A percentile compares a stretch with the other conserved stretches of the same genome.
These are phyloP conservation scores for Epichloe sibirici DNA, from an alignment of 2,329 filamentous ascomycete genomes.

Conservation along the genomic window DNA sequence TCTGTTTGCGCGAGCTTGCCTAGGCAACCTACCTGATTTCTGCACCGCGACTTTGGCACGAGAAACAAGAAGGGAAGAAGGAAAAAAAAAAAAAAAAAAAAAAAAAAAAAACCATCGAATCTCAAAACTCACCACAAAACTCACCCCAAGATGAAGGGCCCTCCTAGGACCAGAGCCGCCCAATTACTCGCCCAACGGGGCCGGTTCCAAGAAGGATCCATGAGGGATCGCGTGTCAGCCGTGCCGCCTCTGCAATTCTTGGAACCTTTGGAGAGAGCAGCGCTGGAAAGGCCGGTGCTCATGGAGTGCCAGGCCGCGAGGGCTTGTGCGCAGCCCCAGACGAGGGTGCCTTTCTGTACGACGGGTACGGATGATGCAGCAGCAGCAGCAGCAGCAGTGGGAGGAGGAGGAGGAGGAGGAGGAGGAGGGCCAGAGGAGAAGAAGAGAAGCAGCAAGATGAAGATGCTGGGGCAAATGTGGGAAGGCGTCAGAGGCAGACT, in stretches of 20 bases:
- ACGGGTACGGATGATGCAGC: constrained; percentile 2
- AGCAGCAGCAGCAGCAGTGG: not conserved
- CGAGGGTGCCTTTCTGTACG: not conserved
- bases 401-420: not conserved
- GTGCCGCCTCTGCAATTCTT: constrained; percentile 59
- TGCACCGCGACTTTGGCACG: not conserved
- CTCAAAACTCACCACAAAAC: not conserved
- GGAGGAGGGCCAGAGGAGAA: not conserved
- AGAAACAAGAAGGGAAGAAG: not conserved
- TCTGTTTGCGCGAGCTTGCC: too few species aligned
- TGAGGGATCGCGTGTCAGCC: constrained; percentile 68
- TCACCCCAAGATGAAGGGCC: constrained; percentile 13
- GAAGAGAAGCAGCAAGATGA: constrained; percentile 11
- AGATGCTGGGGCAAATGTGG: constrained; percentile 25
- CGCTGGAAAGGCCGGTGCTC: constrained; percentile 16
- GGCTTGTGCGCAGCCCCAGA: not conserved
- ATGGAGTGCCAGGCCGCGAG: not conserved
- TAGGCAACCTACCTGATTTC: not conserved
- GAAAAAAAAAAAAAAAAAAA: not conserved
- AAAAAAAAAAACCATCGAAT: not conserved
- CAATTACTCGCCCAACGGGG: constrained; percentile 19
- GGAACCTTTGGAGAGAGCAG: constrained; percentile 24
- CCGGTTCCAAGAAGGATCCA: constrained; percentile 67
- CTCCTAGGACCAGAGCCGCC: constrained; percentile 19
- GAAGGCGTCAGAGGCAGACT: constrained; percentile 24